Percentiles rank a stretch among this genome's conserved stretches.
These are phyloP conservation scores for Penicillium italicum DNA, from an alignment of 2,329 filamentous ascomycete species.

Conservation along the genomic window DNA sequence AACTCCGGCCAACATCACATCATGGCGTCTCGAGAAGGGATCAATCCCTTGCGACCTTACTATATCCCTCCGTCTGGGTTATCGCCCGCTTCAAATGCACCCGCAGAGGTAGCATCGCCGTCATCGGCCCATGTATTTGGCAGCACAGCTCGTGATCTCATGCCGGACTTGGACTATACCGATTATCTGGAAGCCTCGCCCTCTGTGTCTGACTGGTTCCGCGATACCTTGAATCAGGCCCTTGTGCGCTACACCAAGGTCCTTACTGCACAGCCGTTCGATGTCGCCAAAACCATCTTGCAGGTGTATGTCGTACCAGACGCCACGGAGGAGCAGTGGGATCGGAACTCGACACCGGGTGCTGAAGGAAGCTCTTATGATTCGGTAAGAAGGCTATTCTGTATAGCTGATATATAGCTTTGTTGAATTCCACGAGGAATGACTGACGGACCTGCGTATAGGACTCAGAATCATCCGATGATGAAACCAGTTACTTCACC, in stretches of 20 bases:
- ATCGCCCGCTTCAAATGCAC: constrained; percentile 41
- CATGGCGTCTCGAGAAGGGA: constrained; percentile 49
- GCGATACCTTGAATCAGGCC: constrained; percentile 75
- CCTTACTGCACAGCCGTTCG: constrained; percentile 89
- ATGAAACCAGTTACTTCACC: constrained; percentile 82
- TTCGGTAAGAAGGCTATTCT: constrained; percentile 23
- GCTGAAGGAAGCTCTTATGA: constrained; percentile 32
- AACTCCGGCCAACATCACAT: constrained; percentile 31
- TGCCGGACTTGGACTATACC: constrained; percentile 88
- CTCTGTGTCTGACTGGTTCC: constrained; percentile 68
- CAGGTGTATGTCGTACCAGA: constrained; percentile 63
- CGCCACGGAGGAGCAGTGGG: constrained; percentile 32
- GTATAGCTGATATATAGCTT: neutral
- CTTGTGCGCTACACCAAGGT: constrained; percentile 90
- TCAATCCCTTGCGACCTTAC: constrained; percentile 59
- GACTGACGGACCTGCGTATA: constrained; percentile 18
- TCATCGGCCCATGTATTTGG: constrained; percentile 52
- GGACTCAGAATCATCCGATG: constrained; percentile 56
- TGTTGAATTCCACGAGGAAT: neutral
- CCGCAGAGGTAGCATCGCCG: constrained; percentile 31
- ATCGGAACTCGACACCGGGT: constrained; percentile 26
- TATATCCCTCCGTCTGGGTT: constrained; percentile 63
- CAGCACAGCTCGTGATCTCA: constrained; percentile 72
- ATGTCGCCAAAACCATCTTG: constrained; percentile 90
- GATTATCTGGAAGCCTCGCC: constrained; percentile 78